Percentiles rank a stretch among this genome's conserved stretches.
These are phyloP conservation scores for Dioszegia crocea DNA, from an alignment of 768 basidiomycete genomes.

Conservation along the genomic window DNA sequence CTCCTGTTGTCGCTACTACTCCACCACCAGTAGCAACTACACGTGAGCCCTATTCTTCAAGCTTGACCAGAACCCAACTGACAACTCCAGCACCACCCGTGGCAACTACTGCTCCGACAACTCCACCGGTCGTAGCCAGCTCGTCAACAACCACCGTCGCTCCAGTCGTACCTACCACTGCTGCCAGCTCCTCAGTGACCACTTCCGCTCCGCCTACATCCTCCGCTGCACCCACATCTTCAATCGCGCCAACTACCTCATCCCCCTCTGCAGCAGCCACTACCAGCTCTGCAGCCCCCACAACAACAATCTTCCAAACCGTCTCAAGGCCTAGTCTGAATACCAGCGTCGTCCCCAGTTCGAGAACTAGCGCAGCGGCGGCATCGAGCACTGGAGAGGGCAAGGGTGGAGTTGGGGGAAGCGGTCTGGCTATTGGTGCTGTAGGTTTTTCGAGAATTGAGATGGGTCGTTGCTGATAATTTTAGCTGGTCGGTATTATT, in stretches of 20 bases:
- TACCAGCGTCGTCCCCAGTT: constrained; percentile 1
- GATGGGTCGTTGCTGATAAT: not conserved
- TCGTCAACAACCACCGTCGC: constrained; percentile 8
- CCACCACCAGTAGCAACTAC: not conserved
- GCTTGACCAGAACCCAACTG: too few relatives aligned
- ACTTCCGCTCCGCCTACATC: too few relatives aligned
- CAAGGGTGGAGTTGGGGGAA: constrained; percentile 29
- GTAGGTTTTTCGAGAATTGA: constrained; percentile 17
- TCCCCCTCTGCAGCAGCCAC: not conserved
- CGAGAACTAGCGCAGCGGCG: constrained; percentile 6
- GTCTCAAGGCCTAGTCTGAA: constrained; percentile 3
- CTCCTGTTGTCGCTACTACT: not conserved
- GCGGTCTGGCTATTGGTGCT: constrained; percentile 32
- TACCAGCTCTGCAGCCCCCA: constrained; percentile 10
- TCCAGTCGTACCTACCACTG: not conserved
- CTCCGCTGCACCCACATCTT: not conserved
- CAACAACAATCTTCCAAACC: constrained; percentile 13
- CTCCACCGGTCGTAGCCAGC: not conserved
- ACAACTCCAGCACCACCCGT: too few relatives aligned
- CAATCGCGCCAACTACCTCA: constrained; percentile 8
- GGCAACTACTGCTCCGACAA: too few relatives aligned
- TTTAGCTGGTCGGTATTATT: constrained; percentile 39
- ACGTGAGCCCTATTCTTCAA: not conserved
- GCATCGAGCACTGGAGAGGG: constrained; percentile 12
- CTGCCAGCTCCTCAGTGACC: too few relatives aligned